Conservation (phyloP, 495 filamentous ascomycete genomes). For the Xylaria castorea region DNA sequence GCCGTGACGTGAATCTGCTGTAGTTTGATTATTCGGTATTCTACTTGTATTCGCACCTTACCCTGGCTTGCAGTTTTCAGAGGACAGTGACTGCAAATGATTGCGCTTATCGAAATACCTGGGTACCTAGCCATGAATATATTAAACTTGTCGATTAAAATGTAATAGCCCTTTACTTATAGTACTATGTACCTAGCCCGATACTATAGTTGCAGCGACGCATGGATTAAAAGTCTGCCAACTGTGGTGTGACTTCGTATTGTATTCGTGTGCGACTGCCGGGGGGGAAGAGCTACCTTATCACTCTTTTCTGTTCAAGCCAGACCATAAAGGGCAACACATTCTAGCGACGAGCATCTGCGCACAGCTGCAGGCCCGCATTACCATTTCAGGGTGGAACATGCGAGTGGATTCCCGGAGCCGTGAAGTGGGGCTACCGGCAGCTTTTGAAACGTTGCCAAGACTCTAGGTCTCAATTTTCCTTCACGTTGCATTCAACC, state of each 20-base stretch:
- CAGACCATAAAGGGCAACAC: neutral
- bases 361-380: neutral
- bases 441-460: conserved; percentile 25
- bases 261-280: neutral
- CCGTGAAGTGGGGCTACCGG: neutral
- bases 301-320: conserved; percentile 1
- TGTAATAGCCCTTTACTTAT: too few species aligned
- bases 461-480: neutral
- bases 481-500: neutral
- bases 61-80: neutral
- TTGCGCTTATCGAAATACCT: neutral
- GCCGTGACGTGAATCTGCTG: neutral
- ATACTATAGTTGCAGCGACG: neutral
- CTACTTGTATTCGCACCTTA: neutral
- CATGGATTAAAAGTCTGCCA: neutral
- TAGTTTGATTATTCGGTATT: neutral
- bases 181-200: too few species aligned
- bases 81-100: neutral
- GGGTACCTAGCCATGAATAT: neutral
- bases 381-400: neutral
- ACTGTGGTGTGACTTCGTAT: conserved; percentile 7
- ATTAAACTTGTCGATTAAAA: too few species aligned
- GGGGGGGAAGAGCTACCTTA: neutral
- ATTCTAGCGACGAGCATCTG: neutral
- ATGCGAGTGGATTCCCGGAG: neutral